phyloP scores from a whole-genome alignment of 768 basidiomycete species.

The Termitomyces sp. region DNA sequence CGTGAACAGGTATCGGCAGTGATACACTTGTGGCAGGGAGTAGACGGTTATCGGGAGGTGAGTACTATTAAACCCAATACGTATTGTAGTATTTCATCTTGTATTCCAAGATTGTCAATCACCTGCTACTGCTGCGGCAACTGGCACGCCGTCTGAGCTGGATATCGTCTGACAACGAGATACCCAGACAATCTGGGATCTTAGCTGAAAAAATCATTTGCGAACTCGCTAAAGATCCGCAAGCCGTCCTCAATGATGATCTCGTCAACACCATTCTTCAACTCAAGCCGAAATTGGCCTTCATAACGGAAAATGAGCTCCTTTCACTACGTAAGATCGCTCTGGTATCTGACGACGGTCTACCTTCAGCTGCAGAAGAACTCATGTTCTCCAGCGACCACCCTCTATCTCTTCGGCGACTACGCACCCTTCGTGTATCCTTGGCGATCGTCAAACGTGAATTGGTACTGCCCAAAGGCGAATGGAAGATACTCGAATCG shows the following conservation, averaged over 20 bases:
- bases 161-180: constrained; percentile 61
- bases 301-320: constrained; percentile 59
- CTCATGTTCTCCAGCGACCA: constrained; percentile 45
- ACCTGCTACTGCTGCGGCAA: constrained; percentile 68
- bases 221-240: constrained; percentile 58
- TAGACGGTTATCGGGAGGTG: constrained; percentile 75
- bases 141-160: constrained; percentile 70
- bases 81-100: constrained; percentile 10
- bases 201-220: constrained; percentile 68
- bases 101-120: constrained; percentile 60
- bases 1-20: constrained; percentile 63
- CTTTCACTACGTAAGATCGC: constrained; percentile 59
- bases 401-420: constrained; percentile 48
- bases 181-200: constrained; percentile 60
- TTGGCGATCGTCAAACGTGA: constrained; percentile 54
- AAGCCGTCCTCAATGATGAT: constrained; percentile 54
- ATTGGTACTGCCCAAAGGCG: constrained; percentile 48
- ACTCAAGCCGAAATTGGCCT: constrained; percentile 56
- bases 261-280: constrained; percentile 57
- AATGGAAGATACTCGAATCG: constrained; percentile 51
- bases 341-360: constrained; percentile 64
- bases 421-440: constrained; percentile 64
- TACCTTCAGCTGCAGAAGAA: constrained; percentile 62
- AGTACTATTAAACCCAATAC: constrained; percentile 8
- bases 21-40: constrained; percentile 60